phyloP scores from a whole-genome alignment of 768 basidiomycete species.

The Mycena filopes region DNA sequence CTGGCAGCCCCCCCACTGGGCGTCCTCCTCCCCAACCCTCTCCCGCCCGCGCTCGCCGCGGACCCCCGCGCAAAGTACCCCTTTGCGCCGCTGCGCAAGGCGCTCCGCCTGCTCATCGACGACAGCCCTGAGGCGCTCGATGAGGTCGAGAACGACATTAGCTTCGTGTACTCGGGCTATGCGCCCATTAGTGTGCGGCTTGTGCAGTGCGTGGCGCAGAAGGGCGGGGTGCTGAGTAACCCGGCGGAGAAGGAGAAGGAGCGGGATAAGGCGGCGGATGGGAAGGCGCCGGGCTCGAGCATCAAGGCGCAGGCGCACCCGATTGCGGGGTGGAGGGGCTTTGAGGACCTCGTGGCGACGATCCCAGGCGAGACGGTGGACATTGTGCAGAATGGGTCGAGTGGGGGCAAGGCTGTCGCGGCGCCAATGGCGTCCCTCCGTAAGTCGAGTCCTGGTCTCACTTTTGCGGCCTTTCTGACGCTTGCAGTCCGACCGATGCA shows the following conservation, averaged over 20 bases:
- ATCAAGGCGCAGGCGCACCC: conserved; percentile 86
- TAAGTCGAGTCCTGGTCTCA: conserved; percentile 35
- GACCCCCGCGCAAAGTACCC: conserved; percentile 67
- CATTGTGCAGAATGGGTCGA: conserved; percentile 61
- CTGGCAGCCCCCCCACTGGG: conserved; percentile 74
- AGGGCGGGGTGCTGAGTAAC: conserved; percentile 88
- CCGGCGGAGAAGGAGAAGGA: conserved; percentile 70
- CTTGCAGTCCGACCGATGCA: conserved; percentile 61
- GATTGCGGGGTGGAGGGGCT: conserved; percentile 96
- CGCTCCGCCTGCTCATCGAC: conserved; percentile 92
- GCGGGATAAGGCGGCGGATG: conserved; percentile 41
- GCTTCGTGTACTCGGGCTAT: conserved; percentile 96
- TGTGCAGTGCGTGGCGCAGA: conserved; percentile 93
- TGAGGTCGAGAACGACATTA: conserved; percentile 92
- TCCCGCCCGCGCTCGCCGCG: conserved; percentile 61
- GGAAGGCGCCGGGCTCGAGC: conserved; percentile 45
- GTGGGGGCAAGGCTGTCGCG: conserved; percentile 39
- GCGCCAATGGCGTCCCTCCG: conserved; percentile 45
- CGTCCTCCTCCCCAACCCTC: conserved; percentile 73
- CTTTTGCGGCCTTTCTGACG: conserved; percentile 4
- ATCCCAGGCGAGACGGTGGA: conserved; percentile 93
- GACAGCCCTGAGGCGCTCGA: conserved; percentile 80
- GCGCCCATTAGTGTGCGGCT: conserved; percentile 93
- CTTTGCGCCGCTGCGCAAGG: conserved; percentile 79
- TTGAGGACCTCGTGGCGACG: conserved; percentile 86